Percentiles rank a stretch among this genome's conserved stretches.
Evolutionary conservation across 257 asterid genomes (phyloP).

Genomic region (Euphrasia confusa): DNA sequence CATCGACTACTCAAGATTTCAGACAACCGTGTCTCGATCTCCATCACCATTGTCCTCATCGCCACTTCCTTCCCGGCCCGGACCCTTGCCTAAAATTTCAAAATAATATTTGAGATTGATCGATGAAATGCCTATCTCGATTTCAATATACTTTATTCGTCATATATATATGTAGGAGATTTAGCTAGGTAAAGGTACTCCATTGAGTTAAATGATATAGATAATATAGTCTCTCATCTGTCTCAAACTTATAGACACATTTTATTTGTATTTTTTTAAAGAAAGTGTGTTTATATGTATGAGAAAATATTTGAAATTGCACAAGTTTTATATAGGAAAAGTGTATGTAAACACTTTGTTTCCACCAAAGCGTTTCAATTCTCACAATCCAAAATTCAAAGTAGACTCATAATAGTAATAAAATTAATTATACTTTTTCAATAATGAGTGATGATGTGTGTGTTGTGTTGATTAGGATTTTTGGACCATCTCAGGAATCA

Average conservation of each 20-base stretch:
- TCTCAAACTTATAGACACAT: too few relatives aligned
- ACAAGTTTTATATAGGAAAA: constrained; percentile 15
- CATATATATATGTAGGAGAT: background rate
- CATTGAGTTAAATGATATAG: constrained; percentile 22
- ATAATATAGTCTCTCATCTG: too few relatives aligned
- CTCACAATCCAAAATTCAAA: constrained; percentile 24
- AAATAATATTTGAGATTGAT: too few relatives aligned
- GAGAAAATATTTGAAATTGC: constrained; percentile 32
- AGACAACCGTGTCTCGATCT: constrained; percentile 26
- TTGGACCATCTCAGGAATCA: too few relatives aligned
- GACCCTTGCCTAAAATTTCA: too few relatives aligned
- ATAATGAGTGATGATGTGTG: background rate
- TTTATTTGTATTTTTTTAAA: too few relatives aligned
- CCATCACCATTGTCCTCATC: background rate
- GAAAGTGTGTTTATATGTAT: too few relatives aligned
- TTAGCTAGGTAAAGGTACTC: background rate
- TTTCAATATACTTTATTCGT: too few relatives aligned
- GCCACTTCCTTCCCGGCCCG: background rate
- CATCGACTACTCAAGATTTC: constrained; percentile 31
- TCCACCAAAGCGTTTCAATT: constrained; percentile 28
- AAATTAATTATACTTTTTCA: background rate
- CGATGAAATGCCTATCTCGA: too few relatives aligned
- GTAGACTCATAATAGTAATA: too few relatives aligned
- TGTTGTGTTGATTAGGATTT: too few relatives aligned
- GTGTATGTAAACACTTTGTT: constrained; percentile 17